Conservation (phyloP, 768 basidiomycete species). For the Suillus placidus region DNA sequence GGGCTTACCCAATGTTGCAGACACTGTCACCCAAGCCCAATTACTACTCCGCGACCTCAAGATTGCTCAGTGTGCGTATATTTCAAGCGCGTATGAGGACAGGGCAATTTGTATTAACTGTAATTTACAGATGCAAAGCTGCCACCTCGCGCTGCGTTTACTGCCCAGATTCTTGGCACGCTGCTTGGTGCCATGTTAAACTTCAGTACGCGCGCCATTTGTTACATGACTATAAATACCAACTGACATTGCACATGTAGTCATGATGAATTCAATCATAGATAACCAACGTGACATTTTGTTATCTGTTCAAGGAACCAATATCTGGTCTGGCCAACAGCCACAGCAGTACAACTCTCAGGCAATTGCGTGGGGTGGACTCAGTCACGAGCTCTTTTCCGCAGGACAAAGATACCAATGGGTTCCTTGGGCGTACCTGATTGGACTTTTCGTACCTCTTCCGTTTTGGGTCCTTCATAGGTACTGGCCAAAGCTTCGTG, state of each 20-base stretch:
- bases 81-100: background rate
- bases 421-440: conserved; percentile 49
- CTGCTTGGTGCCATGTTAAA: conserved; percentile 43
- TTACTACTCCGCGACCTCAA: conserved; percentile 50
- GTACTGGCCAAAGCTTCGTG: conserved; percentile 46
- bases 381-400: conserved; percentile 47
- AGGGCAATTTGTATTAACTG: background rate
- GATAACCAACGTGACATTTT: conserved; percentile 55
- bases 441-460: conserved; percentile 53
- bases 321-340: conserved; percentile 62
- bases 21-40: conserved; percentile 49
- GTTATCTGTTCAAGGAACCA: conserved; percentile 53
- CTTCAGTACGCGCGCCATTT: conserved; percentile 33
- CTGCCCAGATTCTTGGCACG: conserved; percentile 68
- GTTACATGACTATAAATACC: background rate
- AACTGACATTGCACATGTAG: conserved; percentile 36
- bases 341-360: conserved; percentile 57
- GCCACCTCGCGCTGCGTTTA: conserved; percentile 66
- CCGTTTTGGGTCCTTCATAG: conserved; percentile 54
- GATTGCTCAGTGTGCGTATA: conserved; percentile 42
- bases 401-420: conserved; percentile 50
- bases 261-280: conserved; percentile 54
- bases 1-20: conserved; percentile 20
- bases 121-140: conserved; percentile 52
- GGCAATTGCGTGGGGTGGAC: conserved; percentile 63